These are phyloP conservation scores for Endoconidiophora polonica DNA, from an alignment of 2,329 filamentous ascomycete genomes.

Conservation along the genomic window DNA sequence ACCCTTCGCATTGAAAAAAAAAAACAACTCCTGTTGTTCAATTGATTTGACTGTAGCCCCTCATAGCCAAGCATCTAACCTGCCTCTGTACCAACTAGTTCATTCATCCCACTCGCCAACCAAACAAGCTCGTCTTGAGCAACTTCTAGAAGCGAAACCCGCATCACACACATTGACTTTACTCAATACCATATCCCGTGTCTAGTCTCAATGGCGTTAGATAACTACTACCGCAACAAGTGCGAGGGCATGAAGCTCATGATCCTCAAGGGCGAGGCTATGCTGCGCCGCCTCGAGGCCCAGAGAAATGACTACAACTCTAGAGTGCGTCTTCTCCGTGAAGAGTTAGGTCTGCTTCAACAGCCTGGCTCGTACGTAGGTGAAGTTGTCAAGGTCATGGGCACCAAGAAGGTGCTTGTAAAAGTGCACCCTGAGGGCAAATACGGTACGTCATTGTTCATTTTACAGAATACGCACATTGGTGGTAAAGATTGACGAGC, in stretches of 20 bases:
- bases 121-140: not conserved
- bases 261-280: conserved; percentile 96
- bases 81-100: not conserved
- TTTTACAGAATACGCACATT: not conserved
- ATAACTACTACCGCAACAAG: conserved; percentile 99
- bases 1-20: too few relatives aligned
- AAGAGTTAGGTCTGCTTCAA: conserved; percentile 89
- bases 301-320: conserved; percentile 99
- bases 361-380: conserved; percentile 97
- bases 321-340: conserved; percentile 78
- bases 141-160: not conserved
- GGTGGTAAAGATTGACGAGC: conserved; percentile 12
- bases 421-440: conserved; percentile 99
- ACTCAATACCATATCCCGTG: not conserved
- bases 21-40: too few relatives aligned
- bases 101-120: not conserved
- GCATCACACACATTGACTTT: not conserved
- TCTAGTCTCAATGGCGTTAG: conserved; percentile 67
- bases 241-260: conserved; percentile 99
- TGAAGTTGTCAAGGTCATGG: conserved; percentile 99
- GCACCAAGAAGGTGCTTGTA: conserved; percentile 96
- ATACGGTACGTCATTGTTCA: conserved; percentile 55
- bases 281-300: conserved; percentile 84
- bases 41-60: too few relatives aligned
- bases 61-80: not conserved